Percentiles rank a stretch among this genome's conserved stretches.
phyloP scores from a whole-genome alignment of 179 eudicot species.

The Silene coronaria region DNA sequence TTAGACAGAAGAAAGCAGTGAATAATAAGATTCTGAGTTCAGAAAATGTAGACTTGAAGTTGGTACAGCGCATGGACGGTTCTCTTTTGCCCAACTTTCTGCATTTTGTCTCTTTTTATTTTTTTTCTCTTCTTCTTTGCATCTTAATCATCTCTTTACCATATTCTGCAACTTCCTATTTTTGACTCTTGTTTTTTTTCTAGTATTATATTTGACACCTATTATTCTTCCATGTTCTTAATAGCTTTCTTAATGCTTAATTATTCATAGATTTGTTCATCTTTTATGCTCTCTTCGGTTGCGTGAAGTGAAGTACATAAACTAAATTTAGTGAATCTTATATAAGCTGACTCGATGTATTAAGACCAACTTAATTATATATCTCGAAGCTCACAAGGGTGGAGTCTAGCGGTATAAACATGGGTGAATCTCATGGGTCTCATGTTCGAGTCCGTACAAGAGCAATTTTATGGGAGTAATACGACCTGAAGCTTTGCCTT shows the following conservation, averaged over 20 bases:
- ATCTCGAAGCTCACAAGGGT: no score
- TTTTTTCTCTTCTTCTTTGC: conserved; percentile 1
- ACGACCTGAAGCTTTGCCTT: no score
- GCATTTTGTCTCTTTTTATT: background rate
- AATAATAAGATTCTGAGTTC: background rate
- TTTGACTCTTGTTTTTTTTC: background rate
- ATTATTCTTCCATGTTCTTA: background rate
- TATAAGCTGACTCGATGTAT: no score
- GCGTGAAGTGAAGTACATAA: background rate
- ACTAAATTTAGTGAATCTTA: no score
- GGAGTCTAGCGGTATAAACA: no score
- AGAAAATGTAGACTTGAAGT: conserved; percentile 2
- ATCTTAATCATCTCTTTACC: conserved; percentile 10
- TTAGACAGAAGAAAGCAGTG: background rate
- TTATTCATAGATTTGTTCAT: background rate
- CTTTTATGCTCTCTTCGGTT: background rate
- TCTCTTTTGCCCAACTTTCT: background rate
- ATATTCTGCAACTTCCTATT: background rate
- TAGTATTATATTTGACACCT: background rate
- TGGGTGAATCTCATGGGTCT: no score
- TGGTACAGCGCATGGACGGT: conserved; percentile 19
- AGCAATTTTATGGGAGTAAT: no score
- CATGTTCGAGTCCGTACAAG: no score
- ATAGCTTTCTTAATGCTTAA: background rate
- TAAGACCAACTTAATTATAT: no score